Base-by-base conservation (phyloP, 2,329 filamentous ascomycete species). In the Ambrosiella cleistominuta region DNA sequence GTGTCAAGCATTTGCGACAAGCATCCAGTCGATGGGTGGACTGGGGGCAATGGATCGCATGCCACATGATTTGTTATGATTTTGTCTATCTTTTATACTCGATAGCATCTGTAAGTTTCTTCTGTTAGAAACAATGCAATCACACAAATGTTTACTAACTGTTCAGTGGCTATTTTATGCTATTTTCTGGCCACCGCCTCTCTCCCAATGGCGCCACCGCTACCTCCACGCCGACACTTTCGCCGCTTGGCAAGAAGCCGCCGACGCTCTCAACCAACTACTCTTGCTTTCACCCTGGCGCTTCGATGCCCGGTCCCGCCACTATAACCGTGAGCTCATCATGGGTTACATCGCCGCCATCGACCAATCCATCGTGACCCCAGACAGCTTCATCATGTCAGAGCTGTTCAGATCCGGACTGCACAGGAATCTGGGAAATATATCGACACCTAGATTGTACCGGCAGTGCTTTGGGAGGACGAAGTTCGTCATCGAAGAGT, bases 401-500 rank as follows among this genome's bases (percentile, higher is more conserved):
- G 89, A 89, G 66, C 76, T 94, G 15, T 75, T 95, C 44, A 83
- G 88, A 35, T 88, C 87, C 12, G 88, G 82, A 2, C 74, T 85
- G 15, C 79, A 95, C 37, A 82, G 90, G 40, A 95, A 96, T 65
- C 74, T 63, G n/a, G 90, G 88, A 60, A 94, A 95, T 67, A 94
- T 96, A 64, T 88, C 87, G 0, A 80, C 84, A 1, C 81, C 87
- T 1, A 82, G 82, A 62, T 74, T 96, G 1, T 96, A 89, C 71
- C 90, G 90, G 65, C 79, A 84, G 60, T 85, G 88, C 11, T 93
- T 93, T 66, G 85, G 86, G 1, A 90, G 90, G 13, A 95, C 90
- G 0, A 96, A 96, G 68, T 79, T 86, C 57, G 72, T 95, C 53
- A 94, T 96, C 62, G 89, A 95, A 66, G 86, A 94, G 68, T 96